Evolutionary conservation across 2,329 filamentous ascomycete species (phyloP), one percentile per base, ranked within the genome.

Genomic region (Akanthomyces dipterigenus): DNA sequence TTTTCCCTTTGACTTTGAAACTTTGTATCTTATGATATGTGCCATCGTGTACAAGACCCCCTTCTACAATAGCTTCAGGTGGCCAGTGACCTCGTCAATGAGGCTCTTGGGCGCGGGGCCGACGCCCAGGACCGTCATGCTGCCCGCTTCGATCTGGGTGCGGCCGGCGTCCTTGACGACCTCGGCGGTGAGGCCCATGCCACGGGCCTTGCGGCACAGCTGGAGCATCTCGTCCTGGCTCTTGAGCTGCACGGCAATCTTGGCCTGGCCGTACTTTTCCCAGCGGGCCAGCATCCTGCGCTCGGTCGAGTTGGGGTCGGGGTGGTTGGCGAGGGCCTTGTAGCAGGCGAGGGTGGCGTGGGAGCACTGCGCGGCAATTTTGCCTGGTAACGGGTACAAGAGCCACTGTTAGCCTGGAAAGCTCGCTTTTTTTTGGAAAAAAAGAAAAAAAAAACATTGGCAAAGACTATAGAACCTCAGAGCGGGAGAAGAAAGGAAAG

Each of bases 331-430:
- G 65, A 96, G 86, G 63, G 87, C 79, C 78, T 97, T 98, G 86
- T 96, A 99, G 83, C 93, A 98, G 60, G 93, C 93, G 61, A 99
- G 87, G 3, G 93, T 96, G n/a, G 95, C 95, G 76, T 98, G 95
- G 55, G 88, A 90, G 77, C 90, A 93, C 77, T 98, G 95, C 8
- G 95, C 95, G 62, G 91, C 95, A 70, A 98, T 97, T 82, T 99
- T 99, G 70, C 93, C 93, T 96, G 65, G 5, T 50, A 53, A 26
- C 18, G 31, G n/a, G n/a, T n/a, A 58, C 31, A 3, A 12, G 36
- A 36, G 18, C 12, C 43, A 7, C 16, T 14, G 43, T n/a, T 18
- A 46, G 14, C 6, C n/a, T 46, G 14, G 9, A 18, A 22, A 46
- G 31, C 5, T 34, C 31, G n/a, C n/a, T n/a, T 34, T 34, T 11